Evolutionary conservation across 805 yeast genomes (phyloP).

Genomic region (Candida montana): DNA sequence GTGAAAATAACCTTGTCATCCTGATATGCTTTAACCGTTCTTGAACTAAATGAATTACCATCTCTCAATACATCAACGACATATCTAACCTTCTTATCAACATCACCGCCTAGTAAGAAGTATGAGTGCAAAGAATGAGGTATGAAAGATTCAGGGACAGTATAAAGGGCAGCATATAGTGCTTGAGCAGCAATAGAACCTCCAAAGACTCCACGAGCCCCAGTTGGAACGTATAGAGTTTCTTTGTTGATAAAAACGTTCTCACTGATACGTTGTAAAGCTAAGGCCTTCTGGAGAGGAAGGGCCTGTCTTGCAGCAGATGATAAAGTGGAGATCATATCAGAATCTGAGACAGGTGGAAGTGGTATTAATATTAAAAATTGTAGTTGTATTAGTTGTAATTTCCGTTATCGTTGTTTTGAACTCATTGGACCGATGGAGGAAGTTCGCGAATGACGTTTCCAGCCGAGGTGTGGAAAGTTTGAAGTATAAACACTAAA

Average conservation of each 20-base stretch:
- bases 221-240: conserved; percentile 36
- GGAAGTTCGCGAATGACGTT: too few relatives aligned
- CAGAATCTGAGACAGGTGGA: background rate
- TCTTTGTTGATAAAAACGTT: conserved; percentile 16
- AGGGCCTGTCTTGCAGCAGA: conserved; percentile 9
- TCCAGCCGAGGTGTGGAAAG: too few relatives aligned
- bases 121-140: conserved; percentile 62
- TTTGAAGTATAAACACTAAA: too few relatives aligned
- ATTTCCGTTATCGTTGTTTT: too few relatives aligned
- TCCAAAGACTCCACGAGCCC: conserved; percentile 66
- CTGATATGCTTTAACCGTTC: conserved; percentile 54
- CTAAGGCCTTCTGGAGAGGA: conserved; percentile 16
- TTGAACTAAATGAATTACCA: conserved; percentile 46
- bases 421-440: too few relatives aligned
- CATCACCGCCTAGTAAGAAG: conserved; percentile 52
- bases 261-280: conserved; percentile 7
- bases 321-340: background rate
- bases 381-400: too few relatives aligned
- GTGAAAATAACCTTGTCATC: conserved; percentile 43
- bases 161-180: conserved; percentile 51
- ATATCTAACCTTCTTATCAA: conserved; percentile 42
- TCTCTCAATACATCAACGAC: conserved; percentile 47
- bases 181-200: conserved; percentile 67
- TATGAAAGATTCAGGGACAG: conserved; percentile 39
- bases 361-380: background rate